Evolutionary conservation across 805 yeast genomes (phyloP), one percentile per base, ranked within the genome.

Genomic region (Cyberlindnera xishuangbannaensis): DNA sequence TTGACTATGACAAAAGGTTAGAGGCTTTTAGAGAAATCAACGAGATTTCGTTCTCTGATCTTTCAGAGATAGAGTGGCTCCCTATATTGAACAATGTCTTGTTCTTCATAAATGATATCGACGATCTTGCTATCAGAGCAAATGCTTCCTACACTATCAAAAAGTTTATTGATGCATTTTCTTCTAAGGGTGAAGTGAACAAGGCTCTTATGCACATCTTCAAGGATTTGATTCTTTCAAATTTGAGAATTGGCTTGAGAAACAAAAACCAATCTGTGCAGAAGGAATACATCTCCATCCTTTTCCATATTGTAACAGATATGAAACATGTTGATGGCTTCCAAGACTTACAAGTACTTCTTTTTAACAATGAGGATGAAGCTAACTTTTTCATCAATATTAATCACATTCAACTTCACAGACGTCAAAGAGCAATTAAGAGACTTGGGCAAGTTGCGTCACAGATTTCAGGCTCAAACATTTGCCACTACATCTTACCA

Each of bases 401-500:
- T 30, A 71, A 69, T 39, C 96, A 90, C 55, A 77, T 90, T 23
- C 98, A 90, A 61, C 48, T 81, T 8, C 86, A 81, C 50, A 75
- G 95, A 60, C 80, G 96, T 47, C 87, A 83, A 55, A 71, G 87
- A 48, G 95, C 97, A 0, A 67, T 90, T 15, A 71, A 76, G 48
- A 69, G 83, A 38, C 58, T 88, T 18, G 68, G 69, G 9, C 76
- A 66, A 5, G 48, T 67, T 27, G 70, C 75, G 6, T 37, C 55
- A 15, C 43, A 62, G 6, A 56, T 88, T 6, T 56, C 72, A 0
- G 73, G 73, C 17, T 59, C 63, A 23, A 78, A 76, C 45, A 73
- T 90, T 34, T 70, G 95, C 0, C 92, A 84, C 50, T 87, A 81
- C 53, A 50, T 92, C 27, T 59, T 92, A 36, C 97, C 98, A 5